Percentiles rank a stretch among this genome's conserved stretches.
These are phyloP conservation scores for Fistulinella cinereoalba DNA, from an alignment of 1,284 basidiomycete genomes.

Conservation along the genomic window DNA sequence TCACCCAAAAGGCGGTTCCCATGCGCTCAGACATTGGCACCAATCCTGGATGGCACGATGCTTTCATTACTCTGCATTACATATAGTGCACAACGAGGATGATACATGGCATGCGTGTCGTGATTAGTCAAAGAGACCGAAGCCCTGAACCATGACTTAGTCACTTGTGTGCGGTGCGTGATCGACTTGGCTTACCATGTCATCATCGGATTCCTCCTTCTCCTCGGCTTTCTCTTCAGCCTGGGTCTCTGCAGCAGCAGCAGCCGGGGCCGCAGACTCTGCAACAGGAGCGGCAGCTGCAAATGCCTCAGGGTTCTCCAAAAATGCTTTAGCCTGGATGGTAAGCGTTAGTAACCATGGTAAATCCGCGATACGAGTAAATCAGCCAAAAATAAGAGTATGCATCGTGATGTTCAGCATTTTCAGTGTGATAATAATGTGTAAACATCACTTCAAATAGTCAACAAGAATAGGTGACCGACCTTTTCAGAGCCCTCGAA, in stretches of 20 bases:
- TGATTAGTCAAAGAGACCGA: constrained; percentile 83
- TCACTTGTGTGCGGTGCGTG: neutral
- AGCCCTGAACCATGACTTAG: constrained; percentile 48
- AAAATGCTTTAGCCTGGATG: constrained; percentile 86
- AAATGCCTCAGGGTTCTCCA: constrained; percentile 97
- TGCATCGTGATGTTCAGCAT: constrained; percentile 64
- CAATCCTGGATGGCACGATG: constrained; percentile 9
- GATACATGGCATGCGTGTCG: constrained; percentile 15
- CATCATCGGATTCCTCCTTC: constrained; percentile 67
- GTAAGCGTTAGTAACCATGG: constrained; percentile 27
- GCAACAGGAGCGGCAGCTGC: constrained; percentile 69
- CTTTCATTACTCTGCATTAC: constrained; percentile 22
- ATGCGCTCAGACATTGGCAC: neutral
- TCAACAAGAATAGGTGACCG: constrained; percentile 24
- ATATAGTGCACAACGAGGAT: constrained; percentile 12
- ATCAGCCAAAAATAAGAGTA: constrained; percentile 32
- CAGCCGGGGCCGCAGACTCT: constrained; percentile 45
- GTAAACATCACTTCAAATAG: constrained; percentile 38
- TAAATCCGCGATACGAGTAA: constrained; percentile 9
- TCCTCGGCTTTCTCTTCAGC: constrained; percentile 65
- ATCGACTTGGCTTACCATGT: constrained; percentile 54
- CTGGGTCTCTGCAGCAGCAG: constrained; percentile 58
- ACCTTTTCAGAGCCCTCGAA: constrained; percentile 96
- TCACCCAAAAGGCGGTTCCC: neutral
- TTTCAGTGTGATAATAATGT: constrained; percentile 69